Conservation (phyloP, 2,329 filamentous ascomycete species). For the Aspergillus caelatus region DNA sequence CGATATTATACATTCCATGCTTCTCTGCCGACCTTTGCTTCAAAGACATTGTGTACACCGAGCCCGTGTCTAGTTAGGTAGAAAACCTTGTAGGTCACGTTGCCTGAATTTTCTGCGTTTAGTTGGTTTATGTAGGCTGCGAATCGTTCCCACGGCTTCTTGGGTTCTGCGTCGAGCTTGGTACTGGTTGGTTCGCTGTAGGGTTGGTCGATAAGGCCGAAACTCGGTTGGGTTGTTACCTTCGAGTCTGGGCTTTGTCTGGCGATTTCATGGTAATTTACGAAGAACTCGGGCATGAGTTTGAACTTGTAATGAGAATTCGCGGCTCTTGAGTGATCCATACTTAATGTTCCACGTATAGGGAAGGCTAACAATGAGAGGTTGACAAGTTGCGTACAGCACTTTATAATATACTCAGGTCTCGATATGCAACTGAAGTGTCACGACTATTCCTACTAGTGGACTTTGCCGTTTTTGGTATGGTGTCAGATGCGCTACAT, state of each 20-base stretch:
- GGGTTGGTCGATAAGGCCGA: not conserved
- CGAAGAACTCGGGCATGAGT: not conserved
- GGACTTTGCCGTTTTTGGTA: not conserved
- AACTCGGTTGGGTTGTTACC: not conserved
- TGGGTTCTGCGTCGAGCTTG: not conserved
- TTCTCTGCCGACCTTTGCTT: not conserved
- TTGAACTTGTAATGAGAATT: not conserved
- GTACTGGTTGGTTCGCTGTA: not conserved
- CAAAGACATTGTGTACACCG: not conserved
- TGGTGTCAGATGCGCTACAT: not conserved
- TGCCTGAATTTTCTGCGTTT: not conserved
- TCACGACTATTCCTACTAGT: not conserved
- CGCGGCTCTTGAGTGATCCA: not conserved
- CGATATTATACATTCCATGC: not conserved
- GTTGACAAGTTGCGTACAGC: too few relatives aligned
- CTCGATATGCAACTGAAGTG: too few relatives aligned
- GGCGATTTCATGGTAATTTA: not conserved
- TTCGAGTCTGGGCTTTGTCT: not conserved
- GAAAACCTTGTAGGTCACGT: not conserved
- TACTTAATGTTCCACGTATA: not conserved
- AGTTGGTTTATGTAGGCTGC: not conserved
- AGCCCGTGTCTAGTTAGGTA: not conserved
- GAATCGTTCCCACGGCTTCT: not conserved
- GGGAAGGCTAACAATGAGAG: not conserved
- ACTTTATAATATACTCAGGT: too few relatives aligned